Percentiles rank a stretch among this genome's conserved stretches.
phyloP scores from a whole-genome alignment of 139 green algal species.

The Picochlorum sp. region DNA sequence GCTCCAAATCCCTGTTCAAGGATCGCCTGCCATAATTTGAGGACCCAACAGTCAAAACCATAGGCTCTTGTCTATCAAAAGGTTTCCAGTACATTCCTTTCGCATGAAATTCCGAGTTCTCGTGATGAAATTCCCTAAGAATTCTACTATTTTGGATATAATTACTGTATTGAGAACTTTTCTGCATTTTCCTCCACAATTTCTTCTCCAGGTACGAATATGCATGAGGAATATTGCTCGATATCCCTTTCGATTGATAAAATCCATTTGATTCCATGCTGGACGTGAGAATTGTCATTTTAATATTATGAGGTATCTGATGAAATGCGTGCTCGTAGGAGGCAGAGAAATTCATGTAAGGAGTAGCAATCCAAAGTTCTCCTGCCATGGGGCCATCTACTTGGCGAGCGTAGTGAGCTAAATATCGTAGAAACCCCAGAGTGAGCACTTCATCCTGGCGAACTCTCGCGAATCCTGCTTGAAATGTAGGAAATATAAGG shows the following conservation, averaged over 20 bases:
- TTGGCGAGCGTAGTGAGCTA: not conserved
- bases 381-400: not conserved
- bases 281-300: not conserved
- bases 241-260: not conserved
- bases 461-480: conserved; percentile 32
- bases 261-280: not conserved
- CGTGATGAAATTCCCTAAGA: not conserved
- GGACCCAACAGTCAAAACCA: not conserved
- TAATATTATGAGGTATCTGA: not conserved
- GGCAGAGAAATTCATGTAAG: conserved; percentile 40
- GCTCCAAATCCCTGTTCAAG: not conserved
- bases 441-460: conserved; percentile 37
- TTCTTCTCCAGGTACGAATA: not conserved
- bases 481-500: conserved; percentile 26
- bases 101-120: not conserved
- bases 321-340: not conserved
- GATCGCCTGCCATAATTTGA: not conserved
- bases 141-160: not conserved
- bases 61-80: not conserved
- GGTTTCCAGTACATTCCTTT: conserved; percentile 1
- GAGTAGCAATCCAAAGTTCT: conserved; percentile 23
- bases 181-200: not conserved
- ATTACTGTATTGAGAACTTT: not conserved
- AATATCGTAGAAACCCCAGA: conserved; percentile 6
- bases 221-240: not conserved